These are phyloP conservation scores for Wickerhamomyces bisporus DNA, from an alignment of 805 yeast species.

Conservation along the genomic window DNA sequence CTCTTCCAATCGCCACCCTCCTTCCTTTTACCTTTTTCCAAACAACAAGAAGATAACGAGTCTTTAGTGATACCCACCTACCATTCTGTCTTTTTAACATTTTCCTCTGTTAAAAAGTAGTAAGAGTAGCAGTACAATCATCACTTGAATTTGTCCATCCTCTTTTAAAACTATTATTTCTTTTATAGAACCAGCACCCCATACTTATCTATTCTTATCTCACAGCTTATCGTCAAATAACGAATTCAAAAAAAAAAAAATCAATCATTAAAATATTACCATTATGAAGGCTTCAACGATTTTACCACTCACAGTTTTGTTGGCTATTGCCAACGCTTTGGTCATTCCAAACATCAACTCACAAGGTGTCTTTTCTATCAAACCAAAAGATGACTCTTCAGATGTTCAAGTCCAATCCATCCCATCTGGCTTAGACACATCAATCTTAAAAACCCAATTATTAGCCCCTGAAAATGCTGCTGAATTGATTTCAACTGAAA, in stretches of 20 bases:
- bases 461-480: slow-evolving; percentile 27
- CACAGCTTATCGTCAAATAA: too few relatives aligned
- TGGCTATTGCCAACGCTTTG: slow-evolving; percentile 42
- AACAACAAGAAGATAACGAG: too few relatives aligned
- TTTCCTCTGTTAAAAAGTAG: too few relatives aligned
- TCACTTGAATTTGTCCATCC: too few relatives aligned
- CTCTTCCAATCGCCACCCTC: too few relatives aligned
- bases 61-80: too few relatives aligned
- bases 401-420: slow-evolving; percentile 9
- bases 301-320: slow-evolving; percentile 31
- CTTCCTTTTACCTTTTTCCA: too few relatives aligned
- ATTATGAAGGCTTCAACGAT: slow-evolving; percentile 21
- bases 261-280: neutral
- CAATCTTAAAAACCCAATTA: slow-evolving; percentile 9
- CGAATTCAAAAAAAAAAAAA: too few relatives aligned
- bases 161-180: neutral
- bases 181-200: too few relatives aligned
- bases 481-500: slow-evolving; percentile 42
- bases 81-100: too few relatives aligned
- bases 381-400: slow-evolving; percentile 6
- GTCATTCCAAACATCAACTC: slow-evolving; percentile 55
- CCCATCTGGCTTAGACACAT: slow-evolving; percentile 14
- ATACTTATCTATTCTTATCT: too few relatives aligned
- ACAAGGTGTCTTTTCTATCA: slow-evolving; percentile 31
- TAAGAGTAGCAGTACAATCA: too few relatives aligned